Conservation (phyloP, 1,139 yeast genomes). For the Hyphopichia fennica region DNA sequence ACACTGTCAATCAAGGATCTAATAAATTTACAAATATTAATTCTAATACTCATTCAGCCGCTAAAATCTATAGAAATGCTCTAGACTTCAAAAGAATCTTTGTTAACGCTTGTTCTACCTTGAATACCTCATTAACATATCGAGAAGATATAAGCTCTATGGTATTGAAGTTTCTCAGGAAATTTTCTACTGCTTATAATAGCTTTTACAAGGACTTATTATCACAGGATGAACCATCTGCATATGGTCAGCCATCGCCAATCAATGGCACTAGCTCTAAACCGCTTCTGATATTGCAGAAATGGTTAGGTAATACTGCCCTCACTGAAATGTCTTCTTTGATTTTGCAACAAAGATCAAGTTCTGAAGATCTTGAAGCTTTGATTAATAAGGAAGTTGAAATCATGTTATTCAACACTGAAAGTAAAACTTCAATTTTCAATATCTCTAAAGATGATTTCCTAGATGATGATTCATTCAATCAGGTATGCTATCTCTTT, state of each 20-base stretch:
- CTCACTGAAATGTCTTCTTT: conserved; percentile 33
- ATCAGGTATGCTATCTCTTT: conserved; percentile 49
- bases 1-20: neutral
- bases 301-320: conserved; percentile 45
- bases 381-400: conserved; percentile 35
- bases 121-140: conserved; percentile 63
- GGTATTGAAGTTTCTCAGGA: conserved; percentile 36
- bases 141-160: conserved; percentile 52
- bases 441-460: conserved; percentile 42
- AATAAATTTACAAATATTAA: conserved; percentile 1
- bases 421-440: conserved; percentile 17
- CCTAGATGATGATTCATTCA: conserved; percentile 45
- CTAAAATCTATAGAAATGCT: conserved; percentile 47
- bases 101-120: conserved; percentile 48
- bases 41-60: conserved; percentile 7
- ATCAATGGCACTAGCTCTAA: conserved; percentile 7
- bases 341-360: conserved; percentile 17
- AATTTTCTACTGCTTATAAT: conserved; percentile 31
- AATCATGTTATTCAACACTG: conserved; percentile 29
- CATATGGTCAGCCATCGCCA: neutral
- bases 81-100: conserved; percentile 55
- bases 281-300: conserved; percentile 33
- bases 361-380: conserved; percentile 10
- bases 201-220: conserved; percentile 32
- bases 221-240: conserved; percentile 14